Percentiles rank a stretch among this genome's conserved stretches.
These are phyloP conservation scores for Apiotrichum veenhuisii DNA, from an alignment of 1,284 basidiomycete species.

Conservation along the genomic window DNA sequence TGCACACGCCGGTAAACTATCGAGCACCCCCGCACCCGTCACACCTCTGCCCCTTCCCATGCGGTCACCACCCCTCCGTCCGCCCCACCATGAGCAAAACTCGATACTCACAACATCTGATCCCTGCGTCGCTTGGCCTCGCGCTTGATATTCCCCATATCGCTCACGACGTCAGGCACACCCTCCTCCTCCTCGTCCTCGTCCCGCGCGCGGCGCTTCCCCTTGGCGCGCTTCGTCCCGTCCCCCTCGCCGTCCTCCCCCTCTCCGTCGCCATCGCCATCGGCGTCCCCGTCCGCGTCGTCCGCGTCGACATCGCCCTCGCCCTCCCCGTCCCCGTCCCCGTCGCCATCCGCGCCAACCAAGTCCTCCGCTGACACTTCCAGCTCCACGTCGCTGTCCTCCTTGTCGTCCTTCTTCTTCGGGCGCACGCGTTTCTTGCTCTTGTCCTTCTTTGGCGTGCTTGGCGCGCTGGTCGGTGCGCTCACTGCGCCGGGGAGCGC, in stretches of 20 bases:
- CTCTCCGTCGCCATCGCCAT: neutral
- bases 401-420: neutral
- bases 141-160: conserved; percentile 13
- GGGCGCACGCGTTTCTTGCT: conserved; percentile 14
- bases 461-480: neutral
- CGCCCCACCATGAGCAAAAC: neutral
- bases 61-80: too few relatives aligned
- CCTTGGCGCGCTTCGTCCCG: conserved; percentile 4
- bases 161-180: conserved; percentile 1
- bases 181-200: conserved; percentile 23
- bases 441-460: conserved; percentile 10
- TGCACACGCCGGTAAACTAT: too few relatives aligned
- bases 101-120: conserved; percentile 13
- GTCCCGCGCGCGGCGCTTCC: conserved; percentile 1
- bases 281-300: conserved; percentile 7
- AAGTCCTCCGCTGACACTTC: conserved; percentile 24
- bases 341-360: conserved; percentile 13
- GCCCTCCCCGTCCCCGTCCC: conserved; percentile 8
- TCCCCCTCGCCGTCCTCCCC: conserved; percentile 24
- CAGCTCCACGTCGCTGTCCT: conserved; percentile 18
- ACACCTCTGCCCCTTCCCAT: too few relatives aligned
- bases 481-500: conserved; percentile 11
- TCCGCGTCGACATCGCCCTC: too few relatives aligned
- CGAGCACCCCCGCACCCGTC: conserved; percentile 1
- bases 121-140: conserved; percentile 15